A percentile compares a stretch with the other conserved stretches of the same genome.
These are phyloP conservation scores for Fusarium sp. DNA, from an alignment of 2,329 filamentous ascomycete species.

Conservation along the genomic window DNA sequence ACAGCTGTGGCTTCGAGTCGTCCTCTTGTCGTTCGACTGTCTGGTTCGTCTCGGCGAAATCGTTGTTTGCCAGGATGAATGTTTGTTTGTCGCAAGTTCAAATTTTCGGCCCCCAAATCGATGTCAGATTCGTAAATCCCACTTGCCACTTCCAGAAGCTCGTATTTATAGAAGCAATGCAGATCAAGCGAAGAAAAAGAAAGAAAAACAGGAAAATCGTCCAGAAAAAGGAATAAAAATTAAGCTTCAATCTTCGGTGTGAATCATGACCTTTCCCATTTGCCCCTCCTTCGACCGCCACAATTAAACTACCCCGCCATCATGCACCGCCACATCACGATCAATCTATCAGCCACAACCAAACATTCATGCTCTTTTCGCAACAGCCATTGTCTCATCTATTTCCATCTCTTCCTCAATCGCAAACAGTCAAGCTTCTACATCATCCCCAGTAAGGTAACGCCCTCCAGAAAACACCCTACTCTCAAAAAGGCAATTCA, in stretches of 20 bases:
- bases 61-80: conserved; percentile 26
- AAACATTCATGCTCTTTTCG: background rate
- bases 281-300: conserved; percentile 36
- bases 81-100: conserved; percentile 1
- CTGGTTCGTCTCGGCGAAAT: background rate
- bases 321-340: conserved; percentile 2
- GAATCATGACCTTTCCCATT: conserved; percentile 33
- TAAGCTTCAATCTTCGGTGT: conserved; percentile 32
- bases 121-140: background rate
- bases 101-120: background rate
- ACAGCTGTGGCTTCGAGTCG: conserved; percentile 31
- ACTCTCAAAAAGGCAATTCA: background rate
- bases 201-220: background rate
- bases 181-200: background rate
- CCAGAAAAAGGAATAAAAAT: background rate
- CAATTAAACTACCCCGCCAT: conserved; percentile 35
- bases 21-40: background rate
- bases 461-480: background rate
- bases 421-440: background rate
- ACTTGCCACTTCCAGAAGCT: background rate
- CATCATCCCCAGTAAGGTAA: conserved; percentile 16
- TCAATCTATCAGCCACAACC: background rate
- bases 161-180: background rate
- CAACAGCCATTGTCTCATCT: conserved; percentile 5
- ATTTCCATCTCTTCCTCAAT: background rate